phyloP scores from a whole-genome alignment of 164 flowering plant species.

The Dillenia turbinata region DNA sequence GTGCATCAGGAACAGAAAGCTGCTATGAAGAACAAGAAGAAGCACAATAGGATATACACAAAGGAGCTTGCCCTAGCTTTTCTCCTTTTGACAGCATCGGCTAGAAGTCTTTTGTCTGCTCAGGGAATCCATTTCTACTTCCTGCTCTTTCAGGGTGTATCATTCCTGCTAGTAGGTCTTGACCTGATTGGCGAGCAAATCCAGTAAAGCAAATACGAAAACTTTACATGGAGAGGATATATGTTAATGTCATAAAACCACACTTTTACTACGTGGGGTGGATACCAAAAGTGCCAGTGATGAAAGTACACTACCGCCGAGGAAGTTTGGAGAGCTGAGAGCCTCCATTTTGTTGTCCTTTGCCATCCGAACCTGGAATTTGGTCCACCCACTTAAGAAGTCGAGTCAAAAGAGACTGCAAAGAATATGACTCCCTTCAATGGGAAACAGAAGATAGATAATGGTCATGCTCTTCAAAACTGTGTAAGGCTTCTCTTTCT shows the following conservation, averaged over 20 bases:
- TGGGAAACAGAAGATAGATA: conserved; percentile 17
- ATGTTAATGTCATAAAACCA: neutral
- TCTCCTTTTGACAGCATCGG: conserved; percentile 87
- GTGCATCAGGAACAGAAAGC: conserved; percentile 20
- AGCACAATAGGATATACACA: conserved; percentile 85
- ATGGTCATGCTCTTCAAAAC: conserved; percentile 8
- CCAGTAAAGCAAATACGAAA: conserved; percentile 21
- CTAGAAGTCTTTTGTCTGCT: conserved; percentile 87
- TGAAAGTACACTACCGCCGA: conserved; percentile 3
- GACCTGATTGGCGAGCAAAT: conserved; percentile 97
- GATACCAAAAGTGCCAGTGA: conserved; percentile 5
- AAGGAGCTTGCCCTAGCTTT: conserved; percentile 91
- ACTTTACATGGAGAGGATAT: neutral
- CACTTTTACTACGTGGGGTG: too few species aligned
- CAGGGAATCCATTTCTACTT: conserved; percentile 99
- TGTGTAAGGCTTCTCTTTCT: conserved; percentile 10
- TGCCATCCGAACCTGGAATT: conserved; percentile 3
- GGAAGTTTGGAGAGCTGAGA: neutral
- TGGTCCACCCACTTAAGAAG: conserved; percentile 1
- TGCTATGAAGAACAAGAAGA: conserved; percentile 42
- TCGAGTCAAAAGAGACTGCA: conserved; percentile 11
- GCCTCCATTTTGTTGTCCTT: neutral
- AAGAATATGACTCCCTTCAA: neutral
- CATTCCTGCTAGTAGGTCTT: conserved; percentile 89
- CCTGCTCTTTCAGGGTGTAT: conserved; percentile 91